These are phyloP conservation scores for Geoglossum cookeanum DNA, from an alignment of 2,329 filamentous ascomycete genomes.

Conservation along the genomic window DNA sequence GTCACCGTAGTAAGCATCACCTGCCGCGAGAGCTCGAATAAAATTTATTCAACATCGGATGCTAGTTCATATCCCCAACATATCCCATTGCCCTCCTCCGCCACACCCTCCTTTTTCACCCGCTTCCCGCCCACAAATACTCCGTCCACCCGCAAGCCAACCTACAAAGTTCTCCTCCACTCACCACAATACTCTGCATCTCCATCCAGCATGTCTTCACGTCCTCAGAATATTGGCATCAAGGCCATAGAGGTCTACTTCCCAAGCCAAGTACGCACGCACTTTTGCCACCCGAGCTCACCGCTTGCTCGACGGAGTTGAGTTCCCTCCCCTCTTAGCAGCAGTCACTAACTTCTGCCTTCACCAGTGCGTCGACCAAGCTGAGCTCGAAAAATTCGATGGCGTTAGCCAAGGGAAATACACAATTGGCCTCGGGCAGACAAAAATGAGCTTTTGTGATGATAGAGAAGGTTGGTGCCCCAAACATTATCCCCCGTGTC, in stretches of 20 bases:
- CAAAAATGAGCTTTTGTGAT: slow-evolving; percentile 83
- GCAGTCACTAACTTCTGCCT: slow-evolving; percentile 9
- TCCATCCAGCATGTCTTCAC: slow-evolving; percentile 40
- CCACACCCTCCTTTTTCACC: background rate
- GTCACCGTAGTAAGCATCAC: too few relatives aligned
- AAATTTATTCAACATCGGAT: too few relatives aligned
- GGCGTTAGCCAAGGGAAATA: slow-evolving; percentile 68
- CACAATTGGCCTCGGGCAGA: slow-evolving; percentile 80
- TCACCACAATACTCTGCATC: background rate
- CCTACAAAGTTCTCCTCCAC: background rate
- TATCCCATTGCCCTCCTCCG: too few relatives aligned
- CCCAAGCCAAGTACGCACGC: slow-evolving; percentile 52
- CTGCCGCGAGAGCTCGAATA: too few relatives aligned
- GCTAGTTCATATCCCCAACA: too few relatives aligned
- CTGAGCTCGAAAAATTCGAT: slow-evolving; percentile 72
- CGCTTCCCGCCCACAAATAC: background rate
- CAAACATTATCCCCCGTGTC: background rate
- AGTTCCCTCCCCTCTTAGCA: background rate
- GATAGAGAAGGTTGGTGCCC: slow-evolving; percentile 54
- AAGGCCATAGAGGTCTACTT: slow-evolving; percentile 88
- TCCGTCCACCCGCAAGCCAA: background rate
- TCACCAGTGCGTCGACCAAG: slow-evolving; percentile 60
- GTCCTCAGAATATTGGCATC: slow-evolving; percentile 76
- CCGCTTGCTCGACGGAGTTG: background rate
- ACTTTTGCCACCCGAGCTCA: slow-evolving; percentile 1